phyloP scores from a whole-genome alignment of 1,139 yeast species.

The Kazachstania sp. region DNA sequence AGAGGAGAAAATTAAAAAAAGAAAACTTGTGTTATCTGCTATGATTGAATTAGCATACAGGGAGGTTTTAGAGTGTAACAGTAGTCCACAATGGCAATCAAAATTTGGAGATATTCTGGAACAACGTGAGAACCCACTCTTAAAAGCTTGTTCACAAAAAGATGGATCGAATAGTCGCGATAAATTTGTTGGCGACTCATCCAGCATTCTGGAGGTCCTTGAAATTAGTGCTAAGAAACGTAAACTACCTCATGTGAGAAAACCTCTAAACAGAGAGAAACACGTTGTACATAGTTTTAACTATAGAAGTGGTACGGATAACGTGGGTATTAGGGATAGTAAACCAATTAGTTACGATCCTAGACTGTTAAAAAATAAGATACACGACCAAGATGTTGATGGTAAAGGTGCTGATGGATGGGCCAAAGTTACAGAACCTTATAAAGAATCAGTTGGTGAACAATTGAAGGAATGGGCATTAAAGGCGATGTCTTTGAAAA shows the following conservation, averaged over 20 bases:
- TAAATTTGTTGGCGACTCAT: slow-evolving; percentile 11
- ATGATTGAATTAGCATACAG: slow-evolving; percentile 69
- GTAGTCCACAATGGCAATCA: slow-evolving; percentile 42
- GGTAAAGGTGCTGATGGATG: slow-evolving; percentile 68
- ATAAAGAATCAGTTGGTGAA: slow-evolving; percentile 46
- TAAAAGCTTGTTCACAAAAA: neutral
- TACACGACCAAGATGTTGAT: slow-evolving; percentile 62
- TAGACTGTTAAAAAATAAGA: slow-evolving; percentile 58
- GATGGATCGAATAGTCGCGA: slow-evolving; percentile 27
- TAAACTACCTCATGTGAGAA: slow-evolving; percentile 12
- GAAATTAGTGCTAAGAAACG: slow-evolving; percentile 2
- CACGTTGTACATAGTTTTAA: slow-evolving; percentile 40
- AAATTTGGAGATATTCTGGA: slow-evolving; percentile 9
- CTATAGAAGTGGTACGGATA: slow-evolving; percentile 81
- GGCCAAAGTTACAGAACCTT: slow-evolving; percentile 37
- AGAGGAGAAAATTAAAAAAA: slow-evolving; percentile 3
- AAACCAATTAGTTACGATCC: slow-evolving; percentile 76
- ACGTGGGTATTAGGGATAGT: slow-evolving; percentile 73
- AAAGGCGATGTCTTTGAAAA: slow-evolving; percentile 34
- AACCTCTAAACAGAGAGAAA: slow-evolving; percentile 8
- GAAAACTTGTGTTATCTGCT: slow-evolving; percentile 41
- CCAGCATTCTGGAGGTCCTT: slow-evolving; percentile 15
- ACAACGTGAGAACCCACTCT: neutral
- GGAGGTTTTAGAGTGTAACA: slow-evolving; percentile 43
- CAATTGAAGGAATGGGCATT: slow-evolving; percentile 50